Evolutionary conservation across 2,329 filamentous ascomycete species (phyloP).

Genomic region (Pseudogymnoascus sp.): DNA sequence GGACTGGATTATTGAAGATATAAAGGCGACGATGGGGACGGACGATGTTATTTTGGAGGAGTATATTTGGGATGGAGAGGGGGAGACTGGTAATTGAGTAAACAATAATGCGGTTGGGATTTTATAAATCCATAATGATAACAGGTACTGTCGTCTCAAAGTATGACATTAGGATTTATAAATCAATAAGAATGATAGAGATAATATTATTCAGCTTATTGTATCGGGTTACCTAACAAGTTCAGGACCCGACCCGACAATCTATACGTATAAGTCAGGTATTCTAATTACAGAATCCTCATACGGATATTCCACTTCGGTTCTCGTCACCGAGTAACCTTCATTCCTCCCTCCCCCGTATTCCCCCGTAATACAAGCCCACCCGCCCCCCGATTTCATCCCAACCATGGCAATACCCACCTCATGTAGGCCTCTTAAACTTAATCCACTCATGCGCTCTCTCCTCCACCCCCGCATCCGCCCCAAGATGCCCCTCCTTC

Average conservation of each 20-base stretch:
- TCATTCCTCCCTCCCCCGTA: neutral
- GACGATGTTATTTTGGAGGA: neutral
- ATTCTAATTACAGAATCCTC: neutral
- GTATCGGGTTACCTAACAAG: neutral
- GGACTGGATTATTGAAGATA: slow-evolving; percentile 3
- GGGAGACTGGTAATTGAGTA: neutral
- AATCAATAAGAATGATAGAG: neutral
- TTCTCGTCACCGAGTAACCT: neutral
- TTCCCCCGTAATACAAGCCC: neutral
- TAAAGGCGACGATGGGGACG: neutral
- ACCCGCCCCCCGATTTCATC: neutral
- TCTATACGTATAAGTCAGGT: neutral
- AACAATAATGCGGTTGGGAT: neutral
- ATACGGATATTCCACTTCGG: neutral
- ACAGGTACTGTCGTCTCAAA: neutral
- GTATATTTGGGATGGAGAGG: neutral
- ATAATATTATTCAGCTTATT: neutral
- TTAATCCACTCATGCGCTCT: slow-evolving; percentile 55
- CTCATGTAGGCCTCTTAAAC: neutral
- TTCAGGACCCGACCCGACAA: neutral
- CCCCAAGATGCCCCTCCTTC: slow-evolving; percentile 69
- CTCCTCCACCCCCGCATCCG: slow-evolving; percentile 61
- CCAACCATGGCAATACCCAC: neutral
- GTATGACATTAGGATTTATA: neutral
- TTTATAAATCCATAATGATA: neutral